Base-by-base conservation (phyloP, 768 basidiomycete genomes). In the Mycena crocata region DNA sequence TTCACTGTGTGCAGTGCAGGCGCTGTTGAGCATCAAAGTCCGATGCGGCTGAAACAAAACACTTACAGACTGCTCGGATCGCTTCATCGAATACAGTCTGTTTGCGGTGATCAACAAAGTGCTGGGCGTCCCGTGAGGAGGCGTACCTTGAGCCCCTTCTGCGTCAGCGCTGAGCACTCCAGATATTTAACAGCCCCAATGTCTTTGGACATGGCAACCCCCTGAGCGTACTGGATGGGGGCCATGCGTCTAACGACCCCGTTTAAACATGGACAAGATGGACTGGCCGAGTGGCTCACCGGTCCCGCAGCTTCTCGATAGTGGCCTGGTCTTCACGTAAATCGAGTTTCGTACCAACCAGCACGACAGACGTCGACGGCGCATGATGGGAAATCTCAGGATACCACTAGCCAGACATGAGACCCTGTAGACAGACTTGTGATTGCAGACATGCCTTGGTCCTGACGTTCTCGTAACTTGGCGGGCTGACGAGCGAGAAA, bases 371-470 rank as follows among this genome's bases (percentile, higher is more conserved):
- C 46, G 95, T 95, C 75, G 91, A 92, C 6, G 97, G 97, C 34
- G 96, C 96, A 78, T 99, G 97, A 80, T 99, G 97, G 28, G 93
- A 91, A 75, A 99, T 98, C 80, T 99, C 97, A 54, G 96, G 96
- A 81, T 91, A 93, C 95, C 95, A 97, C 94, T 96, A 73, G 26
- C 35, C 39, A 66, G 55, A 59, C 37, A 28, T 49, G 37, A 68
- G 51, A 50, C 35, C 72, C 49, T 51, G 68, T 73, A n/a, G 73
- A 55, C 30, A 51, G 49, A 39, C 26, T 34, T 21, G 61, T n/a
- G 40, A 39, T 28, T n/a, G 56, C 34, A 52, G 46, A 77, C 90
- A 56, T 74, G 93, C 97, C 88, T 98, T 98, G 70, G 96, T 98
- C 81, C 93, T 90, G 70, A 99, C 97, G 85, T 99, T 99, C 82